Evolutionary conservation across 2,329 filamentous ascomycete species (phyloP).

Genomic region (Clonostachys rosea): DNA sequence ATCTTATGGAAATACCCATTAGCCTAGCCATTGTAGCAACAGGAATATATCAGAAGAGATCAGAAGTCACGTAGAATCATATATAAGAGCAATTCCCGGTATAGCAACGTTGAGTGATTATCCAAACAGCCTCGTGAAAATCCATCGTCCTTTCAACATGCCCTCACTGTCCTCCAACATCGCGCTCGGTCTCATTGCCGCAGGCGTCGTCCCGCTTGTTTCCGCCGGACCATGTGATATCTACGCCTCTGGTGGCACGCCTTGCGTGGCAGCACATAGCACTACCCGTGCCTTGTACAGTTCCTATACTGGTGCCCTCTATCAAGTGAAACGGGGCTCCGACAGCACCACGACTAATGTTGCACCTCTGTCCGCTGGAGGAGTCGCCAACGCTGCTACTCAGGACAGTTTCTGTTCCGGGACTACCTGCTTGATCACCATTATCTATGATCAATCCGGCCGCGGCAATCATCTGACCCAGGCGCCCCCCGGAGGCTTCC

Average conservation of each 20-base stretch:
- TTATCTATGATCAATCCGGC: conserved; percentile 65
- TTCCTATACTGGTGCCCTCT: conserved; percentile 46
- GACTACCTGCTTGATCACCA: conserved; percentile 58
- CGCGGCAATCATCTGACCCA: conserved; percentile 57
- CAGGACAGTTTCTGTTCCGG: conserved; percentile 57
- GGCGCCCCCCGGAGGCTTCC: conserved; percentile 50
- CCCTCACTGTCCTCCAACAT: no score
- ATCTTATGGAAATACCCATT: no score
- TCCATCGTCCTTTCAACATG: no score
- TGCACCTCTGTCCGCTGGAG: conserved; percentile 48
- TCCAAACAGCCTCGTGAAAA: no score
- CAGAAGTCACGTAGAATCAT: no score
- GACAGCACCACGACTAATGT: conserved; percentile 36
- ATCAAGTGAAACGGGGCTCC: conserved; percentile 49
- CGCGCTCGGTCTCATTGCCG: no score
- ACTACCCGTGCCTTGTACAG: conserved; percentile 60
- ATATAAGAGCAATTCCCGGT: no score
- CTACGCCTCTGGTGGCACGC: conserved; percentile 51
- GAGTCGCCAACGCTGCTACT: conserved; percentile 54
- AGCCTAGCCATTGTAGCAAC: no score
- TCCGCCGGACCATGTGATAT: conserved; percentile 52
- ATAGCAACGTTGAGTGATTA: no score
- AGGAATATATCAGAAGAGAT: no score
- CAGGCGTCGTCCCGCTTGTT: not conserved
- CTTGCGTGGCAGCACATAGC: conserved; percentile 61